Percentiles rank a stretch among this genome's conserved stretches.
These are phyloP conservation scores for Perkinsus olseni DNA, from an alignment of 169 alveolate genomes.

Conservation along the genomic window DNA sequence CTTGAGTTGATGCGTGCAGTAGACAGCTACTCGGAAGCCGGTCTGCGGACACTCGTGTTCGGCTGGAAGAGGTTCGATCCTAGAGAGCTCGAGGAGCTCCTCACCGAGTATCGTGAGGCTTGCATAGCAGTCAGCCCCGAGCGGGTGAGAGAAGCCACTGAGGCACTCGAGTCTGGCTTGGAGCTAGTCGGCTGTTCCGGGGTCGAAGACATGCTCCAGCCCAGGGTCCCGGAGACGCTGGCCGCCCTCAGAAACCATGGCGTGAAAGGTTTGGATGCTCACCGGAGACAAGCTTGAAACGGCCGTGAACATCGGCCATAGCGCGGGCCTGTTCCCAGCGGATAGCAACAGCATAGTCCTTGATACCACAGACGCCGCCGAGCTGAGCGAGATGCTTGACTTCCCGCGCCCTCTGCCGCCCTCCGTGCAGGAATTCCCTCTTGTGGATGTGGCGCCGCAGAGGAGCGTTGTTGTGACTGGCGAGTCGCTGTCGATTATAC, in stretches of 20 bases:
- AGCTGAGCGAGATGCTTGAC: conserved; percentile 10
- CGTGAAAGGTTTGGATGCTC: conserved; percentile 95
- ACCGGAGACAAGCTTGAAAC: conserved; percentile 98
- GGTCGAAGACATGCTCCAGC: conserved; percentile 92
- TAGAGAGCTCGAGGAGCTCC: conserved; percentile 54
- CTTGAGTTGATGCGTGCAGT: conserved; percentile 2
- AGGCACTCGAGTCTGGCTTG: conserved; percentile 73
- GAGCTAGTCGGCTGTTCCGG: conserved; percentile 92
- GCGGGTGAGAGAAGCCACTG: conserved; percentile 59
- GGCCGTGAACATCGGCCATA: conserved; percentile 82
- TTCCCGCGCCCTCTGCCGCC: conserved; percentile 12
- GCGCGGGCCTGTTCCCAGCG: conserved; percentile 34
- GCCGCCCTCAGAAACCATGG: conserved; percentile 85
- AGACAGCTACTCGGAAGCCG: conserved; percentile 61
- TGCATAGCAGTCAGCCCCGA: conserved; percentile 55
- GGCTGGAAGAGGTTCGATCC: conserved; percentile 61
- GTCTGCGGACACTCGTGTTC: conserved; percentile 76
- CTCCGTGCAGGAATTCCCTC: conserved; percentile 16
- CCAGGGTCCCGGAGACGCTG: conserved; percentile 90
- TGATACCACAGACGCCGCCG: background rate
- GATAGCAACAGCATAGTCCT: conserved; percentile 7
- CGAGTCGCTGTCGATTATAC: conserved; percentile 21
- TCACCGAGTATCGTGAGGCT: conserved; percentile 48
- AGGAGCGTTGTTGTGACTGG: conserved; percentile 9
- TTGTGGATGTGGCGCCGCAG: conserved; percentile 15